Evolutionary conservation across 441 rosid genomes (phyloP).

Genomic region (Erodium trifolium): DNA sequence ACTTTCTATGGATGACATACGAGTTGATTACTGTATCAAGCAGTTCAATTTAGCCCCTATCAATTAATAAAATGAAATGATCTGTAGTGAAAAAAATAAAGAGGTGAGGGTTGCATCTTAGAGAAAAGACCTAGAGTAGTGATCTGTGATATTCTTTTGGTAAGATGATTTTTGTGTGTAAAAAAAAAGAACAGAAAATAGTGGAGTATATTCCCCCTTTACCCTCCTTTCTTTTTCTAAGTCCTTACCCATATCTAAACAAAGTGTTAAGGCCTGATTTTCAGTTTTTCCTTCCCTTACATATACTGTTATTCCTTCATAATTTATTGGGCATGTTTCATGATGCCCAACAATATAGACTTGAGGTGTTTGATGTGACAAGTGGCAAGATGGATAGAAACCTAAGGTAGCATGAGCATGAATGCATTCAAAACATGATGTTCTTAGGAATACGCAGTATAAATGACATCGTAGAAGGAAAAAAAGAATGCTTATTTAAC

Average conservation of each 20-base stretch:
- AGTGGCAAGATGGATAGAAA: background rate
- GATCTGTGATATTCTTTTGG: background rate
- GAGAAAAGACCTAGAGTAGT: background rate
- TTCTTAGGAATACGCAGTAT: background rate
- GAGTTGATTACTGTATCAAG: constrained; percentile 11
- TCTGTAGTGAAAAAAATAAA: background rate
- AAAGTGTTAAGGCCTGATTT: background rate
- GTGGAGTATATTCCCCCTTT: background rate
- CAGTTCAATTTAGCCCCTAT: constrained; percentile 7
- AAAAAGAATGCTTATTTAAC: background rate
- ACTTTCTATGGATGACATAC: constrained; percentile 1
- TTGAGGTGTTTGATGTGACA: background rate
- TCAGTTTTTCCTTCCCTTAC: background rate
- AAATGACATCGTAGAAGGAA: background rate
- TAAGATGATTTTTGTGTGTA: background rate
- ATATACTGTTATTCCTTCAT: background rate
- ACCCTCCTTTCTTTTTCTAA: background rate
- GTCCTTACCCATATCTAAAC: background rate
- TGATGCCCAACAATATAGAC: background rate
- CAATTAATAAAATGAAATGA: background rate
- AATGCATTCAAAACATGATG: background rate
- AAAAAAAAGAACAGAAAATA: background rate
- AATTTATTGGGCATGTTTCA: background rate
- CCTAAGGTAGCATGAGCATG: background rate
- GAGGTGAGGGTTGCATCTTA: background rate